Evolutionary conservation across 768 basidiomycete genomes (phyloP), one percentile per base, ranked within the genome.

Genomic region (Vararia minispora): DNA sequence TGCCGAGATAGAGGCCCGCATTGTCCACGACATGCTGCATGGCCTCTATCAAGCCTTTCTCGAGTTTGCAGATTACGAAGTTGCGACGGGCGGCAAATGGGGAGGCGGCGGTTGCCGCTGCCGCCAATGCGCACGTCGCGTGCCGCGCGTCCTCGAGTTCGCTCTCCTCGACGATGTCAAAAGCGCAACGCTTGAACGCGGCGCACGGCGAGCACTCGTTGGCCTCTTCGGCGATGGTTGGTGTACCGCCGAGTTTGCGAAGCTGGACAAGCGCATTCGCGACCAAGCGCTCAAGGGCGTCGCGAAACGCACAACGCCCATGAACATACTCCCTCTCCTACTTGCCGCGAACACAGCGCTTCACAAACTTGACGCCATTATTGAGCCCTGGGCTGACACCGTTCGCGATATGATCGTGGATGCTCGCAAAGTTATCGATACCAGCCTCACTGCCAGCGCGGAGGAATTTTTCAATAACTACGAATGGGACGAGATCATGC

Each of bases 161-260:
- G 72, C 89, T 0, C 46, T 78, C 2, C 54, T 67, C 0, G 74
- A 83, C 7, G 94, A 95, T 52, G 82, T 94, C 8, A 69, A 74
- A 42, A 87, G 89, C 52, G 48, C 64, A 0, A 62, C 71, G 26
- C 71, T 97, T 3, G 79, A 85, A 28, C 66, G 76, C 4, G 79
- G 79, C 0, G 77, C 84, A 0, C 67, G 84, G 10, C 66, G 79
- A 5, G 86, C 82, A 10, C 64, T 97, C 6, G 79, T 91, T 0
- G 78, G 79, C 0, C 68, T 87, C 22, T 97, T 87, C 52, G 89
- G 88, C 4, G 84, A 88, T 45, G 82, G 84, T 2, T 95, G 91
- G 92, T 81, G 76, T 56, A 81, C 74, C 0, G 56, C 71, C 26
- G 90, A 95, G 39, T 85, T 97, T 49, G 84, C 84, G 0, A 57